These are phyloP conservation scores for Sextonia rubra DNA, from an alignment of 164 flowering plant genomes.

Conservation along the genomic window DNA sequence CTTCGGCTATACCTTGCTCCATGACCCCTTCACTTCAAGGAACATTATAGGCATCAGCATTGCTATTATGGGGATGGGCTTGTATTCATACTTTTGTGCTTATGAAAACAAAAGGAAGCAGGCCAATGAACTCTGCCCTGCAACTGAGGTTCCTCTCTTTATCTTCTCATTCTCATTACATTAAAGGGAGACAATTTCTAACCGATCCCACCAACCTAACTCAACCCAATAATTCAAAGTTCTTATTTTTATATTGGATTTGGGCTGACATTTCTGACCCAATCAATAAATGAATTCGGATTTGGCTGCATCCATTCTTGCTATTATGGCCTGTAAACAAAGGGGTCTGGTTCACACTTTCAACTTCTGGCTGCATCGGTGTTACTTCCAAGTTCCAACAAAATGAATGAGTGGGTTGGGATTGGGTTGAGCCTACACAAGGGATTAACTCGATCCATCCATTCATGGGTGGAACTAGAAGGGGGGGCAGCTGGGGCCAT, in stretches of 20 bases:
- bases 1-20: constrained; percentile 87
- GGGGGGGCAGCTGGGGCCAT: too few relatives aligned
- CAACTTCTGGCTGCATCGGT: too few relatives aligned
- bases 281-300: neutral
- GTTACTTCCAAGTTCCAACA: too few relatives aligned
- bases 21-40: constrained; percentile 84
- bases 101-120: constrained; percentile 64
- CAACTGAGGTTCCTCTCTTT: constrained; percentile 47
- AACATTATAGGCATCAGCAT: constrained; percentile 76
- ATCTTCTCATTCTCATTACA: neutral
- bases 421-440: neutral
- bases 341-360: too few relatives aligned
- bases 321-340: too few relatives aligned
- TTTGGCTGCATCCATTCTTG: neutral
- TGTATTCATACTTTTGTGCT: constrained; percentile 82
- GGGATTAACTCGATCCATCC: neutral
- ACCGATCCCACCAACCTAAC: neutral
- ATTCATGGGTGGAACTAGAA: too few relatives aligned
- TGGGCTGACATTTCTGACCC: neutral
- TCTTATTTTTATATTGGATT: neutral
- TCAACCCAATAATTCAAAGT: neutral
- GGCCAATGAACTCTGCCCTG: constrained; percentile 22
- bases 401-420: neutral
- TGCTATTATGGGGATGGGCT: constrained; percentile 81
- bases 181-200: neutral